Evolutionary conservation across 2,329 filamentous ascomycete species (phyloP), one percentile per base, ranked within the genome.

Genomic region (Epichloe hybrida): DNA sequence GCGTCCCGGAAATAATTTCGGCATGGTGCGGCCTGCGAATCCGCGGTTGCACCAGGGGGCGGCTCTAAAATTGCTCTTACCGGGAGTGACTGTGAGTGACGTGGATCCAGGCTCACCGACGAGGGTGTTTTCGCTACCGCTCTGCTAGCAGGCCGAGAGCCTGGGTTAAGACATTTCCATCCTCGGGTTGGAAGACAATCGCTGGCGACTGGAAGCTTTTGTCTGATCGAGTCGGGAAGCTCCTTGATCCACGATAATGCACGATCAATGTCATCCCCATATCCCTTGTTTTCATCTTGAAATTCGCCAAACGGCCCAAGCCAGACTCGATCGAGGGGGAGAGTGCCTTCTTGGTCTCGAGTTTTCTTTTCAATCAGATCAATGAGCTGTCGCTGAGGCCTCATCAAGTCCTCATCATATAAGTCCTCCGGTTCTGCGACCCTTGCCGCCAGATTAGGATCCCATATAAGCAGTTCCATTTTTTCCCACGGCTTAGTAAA

Each of bases 381-480:
- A 39, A 80, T 62, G 5, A 77, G 56, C 17, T 64, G 60, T 8
- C 63, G 66, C 54, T 81, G 78, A 48, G 72, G 71, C 20, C 65
- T 59, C 2, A 67, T 63, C 3, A 81, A 64, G 12, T 71, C 66
- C 1, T 56, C 55, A 48, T 68, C 61, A 1, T 56, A 58, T 1
- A 64, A 41, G 2, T 48, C 4, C 4, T 55, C 42, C 12, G 54
- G 52, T 0, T 51, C 48, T 0, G 56, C 52, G 6, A 63, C 59
- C 27, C 59, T 64, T 1, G 60, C 55, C 1, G 53, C 55, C 7
- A 66, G 63, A 1, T 60, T 55, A 1, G 64, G 51, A 54, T 81
- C 78, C 76, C 76, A 80, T 39, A 81, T 75, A 5, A 81, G 63
- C 12, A 81, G 56, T 55, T 81, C 76, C 2, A 68, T 66, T 2